Conservation (phyloP, 2,329 filamentous ascomycete genomes). For the Stemphylium beticola region DNA sequence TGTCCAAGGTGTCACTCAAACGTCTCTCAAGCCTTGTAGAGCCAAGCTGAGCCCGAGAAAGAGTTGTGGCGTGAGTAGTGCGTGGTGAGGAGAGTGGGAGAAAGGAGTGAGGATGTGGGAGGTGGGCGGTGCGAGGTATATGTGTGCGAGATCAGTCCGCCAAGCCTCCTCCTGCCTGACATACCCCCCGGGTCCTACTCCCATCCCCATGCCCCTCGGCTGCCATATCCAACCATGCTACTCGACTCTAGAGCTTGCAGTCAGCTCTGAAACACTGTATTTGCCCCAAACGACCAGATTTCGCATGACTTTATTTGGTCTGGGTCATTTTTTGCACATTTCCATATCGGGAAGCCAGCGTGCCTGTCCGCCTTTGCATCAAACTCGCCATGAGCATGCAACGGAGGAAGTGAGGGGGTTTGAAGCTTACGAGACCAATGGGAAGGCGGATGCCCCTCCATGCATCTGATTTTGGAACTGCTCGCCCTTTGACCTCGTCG, state of each 20-base stretch:
- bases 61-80: conserved; percentile 6
- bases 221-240: not conserved
- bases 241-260: not conserved
- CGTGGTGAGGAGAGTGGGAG: conserved; percentile 11
- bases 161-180: conserved; percentile 25
- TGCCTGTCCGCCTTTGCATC: conserved; percentile 1
- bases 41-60: conserved; percentile 1
- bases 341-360: conserved; percentile 4
- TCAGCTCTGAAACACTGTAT: not conserved
- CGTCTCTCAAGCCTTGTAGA: not conserved
- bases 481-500: conserved; percentile 5
- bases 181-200: conserved; percentile 9
- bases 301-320: not conserved
- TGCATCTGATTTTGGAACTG: conserved; percentile 3
- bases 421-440: not conserved
- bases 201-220: conserved; percentile 12
- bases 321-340: conserved; percentile 11
- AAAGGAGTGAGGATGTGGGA: conserved; percentile 15
- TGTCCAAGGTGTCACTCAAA: conserved; percentile 7
- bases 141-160: conserved; percentile 25
- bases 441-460: not conserved
- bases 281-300: not conserved
- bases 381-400: conserved; percentile 1
- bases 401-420: not conserved
- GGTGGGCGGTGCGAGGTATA: conserved; percentile 33